Conservation (phyloP, 1,284 basidiomycete genomes). For the Neonothopanus nambi region DNA sequence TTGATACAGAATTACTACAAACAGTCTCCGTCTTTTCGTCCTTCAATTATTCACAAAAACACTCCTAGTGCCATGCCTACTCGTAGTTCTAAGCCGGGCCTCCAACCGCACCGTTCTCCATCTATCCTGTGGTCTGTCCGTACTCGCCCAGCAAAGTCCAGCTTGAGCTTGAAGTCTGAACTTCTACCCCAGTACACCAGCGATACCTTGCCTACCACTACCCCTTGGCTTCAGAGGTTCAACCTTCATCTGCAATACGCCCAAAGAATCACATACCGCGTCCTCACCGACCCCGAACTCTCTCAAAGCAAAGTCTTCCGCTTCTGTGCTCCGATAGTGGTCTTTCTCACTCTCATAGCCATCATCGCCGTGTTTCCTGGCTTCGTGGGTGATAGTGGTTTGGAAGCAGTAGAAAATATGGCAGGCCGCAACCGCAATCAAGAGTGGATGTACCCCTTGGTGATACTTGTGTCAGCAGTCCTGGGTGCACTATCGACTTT, state of each 20-base stretch:
- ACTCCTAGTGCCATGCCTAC: too few relatives aligned
- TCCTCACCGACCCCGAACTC: slow-evolving; percentile 7
- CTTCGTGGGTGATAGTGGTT: not conserved
- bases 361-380: not conserved
- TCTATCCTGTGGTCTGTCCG: not conserved
- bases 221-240: not conserved
- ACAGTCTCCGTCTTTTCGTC: too few relatives aligned
- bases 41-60: too few relatives aligned
- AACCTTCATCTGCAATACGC: not conserved
- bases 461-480: not conserved
- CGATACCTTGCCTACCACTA: not conserved
- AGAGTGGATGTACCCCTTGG: not conserved
- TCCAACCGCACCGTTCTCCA: not conserved
- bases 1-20: too few relatives aligned
- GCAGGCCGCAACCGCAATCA: not conserved
- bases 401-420: not conserved
- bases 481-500: not conserved
- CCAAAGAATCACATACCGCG: not conserved
- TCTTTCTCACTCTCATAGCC: slow-evolving; percentile 5
- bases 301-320: slow-evolving; percentile 7
- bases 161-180: not conserved
- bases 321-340: slow-evolving; percentile 8
- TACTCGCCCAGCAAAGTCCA: not conserved
- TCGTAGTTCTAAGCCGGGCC: not conserved
- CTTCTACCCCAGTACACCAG: not conserved